Evolutionary conservation across 345 rosid genomes (phyloP).

Genomic region (Pistacia integerrima): DNA sequence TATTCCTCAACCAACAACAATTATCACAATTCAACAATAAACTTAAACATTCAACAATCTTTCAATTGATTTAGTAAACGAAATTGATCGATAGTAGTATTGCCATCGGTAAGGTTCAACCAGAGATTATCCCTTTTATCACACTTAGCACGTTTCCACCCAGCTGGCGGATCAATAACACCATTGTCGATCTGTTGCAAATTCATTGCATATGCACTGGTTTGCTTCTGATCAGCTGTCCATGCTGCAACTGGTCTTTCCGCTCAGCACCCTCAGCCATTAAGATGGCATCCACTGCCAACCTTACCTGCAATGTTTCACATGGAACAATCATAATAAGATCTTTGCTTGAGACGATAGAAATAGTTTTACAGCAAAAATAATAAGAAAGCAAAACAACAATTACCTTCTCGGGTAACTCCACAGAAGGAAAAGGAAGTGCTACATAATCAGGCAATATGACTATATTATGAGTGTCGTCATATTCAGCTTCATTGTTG

Average conservation of each 20-base stretch:
- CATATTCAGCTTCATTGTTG: slow-evolving; percentile 80
- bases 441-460: slow-evolving; percentile 74
- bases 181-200: slow-evolving; percentile 80
- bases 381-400: neutral
- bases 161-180: slow-evolving; percentile 76
- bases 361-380: neutral
- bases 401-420: slow-evolving; percentile 95
- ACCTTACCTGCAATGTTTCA: slow-evolving; percentile 61
- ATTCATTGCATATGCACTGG: slow-evolving; percentile 71
- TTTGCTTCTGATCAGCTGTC: slow-evolving; percentile 87
- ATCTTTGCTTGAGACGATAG: neutral
- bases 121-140: slow-evolving; percentile 93
- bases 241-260: slow-evolving; percentile 90
- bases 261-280: slow-evolving; percentile 86
- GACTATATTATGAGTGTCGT: slow-evolving; percentile 66
- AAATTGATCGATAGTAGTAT: too few relatives aligned
- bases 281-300: slow-evolving; percentile 85
- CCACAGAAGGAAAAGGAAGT: slow-evolving; percentile 86
- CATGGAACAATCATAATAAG: neutral
- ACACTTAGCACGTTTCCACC: slow-evolving; percentile 93
- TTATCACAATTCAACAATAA: too few relatives aligned
- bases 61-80: too few relatives aligned
- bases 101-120: slow-evolving; percentile 95
- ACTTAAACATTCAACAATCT: too few relatives aligned
- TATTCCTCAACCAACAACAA: too few relatives aligned